A percentile compares a stretch with the other conserved stretches of the same genome.
Conservation (phyloP, 1,284 basidiomycete species). For the Sporisorium reilianum region DNA sequence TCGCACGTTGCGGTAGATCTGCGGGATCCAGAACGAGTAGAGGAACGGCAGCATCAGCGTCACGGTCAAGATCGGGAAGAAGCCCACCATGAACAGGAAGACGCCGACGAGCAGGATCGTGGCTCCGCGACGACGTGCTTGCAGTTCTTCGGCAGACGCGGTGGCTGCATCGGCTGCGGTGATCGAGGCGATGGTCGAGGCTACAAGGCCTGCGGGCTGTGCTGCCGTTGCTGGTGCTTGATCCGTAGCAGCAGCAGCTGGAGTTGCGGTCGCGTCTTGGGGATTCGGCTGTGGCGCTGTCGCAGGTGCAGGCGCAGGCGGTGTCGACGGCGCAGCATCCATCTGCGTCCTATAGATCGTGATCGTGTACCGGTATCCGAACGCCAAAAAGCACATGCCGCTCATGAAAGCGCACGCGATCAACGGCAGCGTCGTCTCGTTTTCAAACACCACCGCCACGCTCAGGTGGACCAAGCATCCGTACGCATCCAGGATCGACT, state of each 20-base stretch:
- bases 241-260: constrained; percentile 5
- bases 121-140: constrained; percentile 23
- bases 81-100: constrained; percentile 29
- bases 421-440: constrained; percentile 36
- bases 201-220: background rate
- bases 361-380: constrained; percentile 40
- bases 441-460: constrained; percentile 41
- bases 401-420: constrained; percentile 45
- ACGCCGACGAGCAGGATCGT: constrained; percentile 15
- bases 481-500: constrained; percentile 65
- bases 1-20: constrained; percentile 81
- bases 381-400: constrained; percentile 45
- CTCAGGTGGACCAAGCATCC: constrained; percentile 38
- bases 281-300: constrained; percentile 3
- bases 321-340: constrained; percentile 16
- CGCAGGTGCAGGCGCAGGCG: constrained; percentile 15
- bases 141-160: constrained; percentile 12
- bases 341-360: constrained; percentile 44
- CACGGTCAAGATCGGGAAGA: constrained; percentile 29
- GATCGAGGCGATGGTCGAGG: constrained; percentile 7
- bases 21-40: constrained; percentile 84
- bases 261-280: background rate
- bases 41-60: constrained; percentile 76
- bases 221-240: background rate
- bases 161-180: constrained; percentile 7